Percentiles rank a stretch among this genome's conserved stretches.
Evolutionary conservation across 2,329 filamentous ascomycete genomes (phyloP).

Genomic region (Penicillium sp.): DNA sequence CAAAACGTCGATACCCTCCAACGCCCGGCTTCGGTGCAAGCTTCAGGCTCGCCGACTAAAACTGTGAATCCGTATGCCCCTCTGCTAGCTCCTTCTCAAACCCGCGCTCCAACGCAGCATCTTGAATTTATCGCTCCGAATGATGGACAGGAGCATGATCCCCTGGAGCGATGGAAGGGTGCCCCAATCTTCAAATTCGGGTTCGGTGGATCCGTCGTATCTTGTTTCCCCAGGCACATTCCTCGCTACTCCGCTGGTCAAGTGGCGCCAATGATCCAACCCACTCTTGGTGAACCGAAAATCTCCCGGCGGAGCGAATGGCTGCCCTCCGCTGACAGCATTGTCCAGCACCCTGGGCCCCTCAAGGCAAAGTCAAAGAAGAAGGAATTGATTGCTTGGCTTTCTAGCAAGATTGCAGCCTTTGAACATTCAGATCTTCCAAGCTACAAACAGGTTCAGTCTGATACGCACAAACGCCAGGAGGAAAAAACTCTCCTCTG

Average conservation of each 20-base stretch:
- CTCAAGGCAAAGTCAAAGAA: slow-evolving; percentile 90
- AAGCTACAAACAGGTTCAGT: slow-evolving; percentile 50
- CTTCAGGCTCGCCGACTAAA: slow-evolving; percentile 44
- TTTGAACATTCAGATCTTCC: slow-evolving; percentile 60
- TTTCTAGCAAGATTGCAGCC: slow-evolving; percentile 70
- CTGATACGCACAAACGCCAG: slow-evolving; percentile 61
- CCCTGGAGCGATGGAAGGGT: slow-evolving; percentile 86
- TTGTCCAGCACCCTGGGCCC: slow-evolving; percentile 85
- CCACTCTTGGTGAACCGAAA: slow-evolving; percentile 77
- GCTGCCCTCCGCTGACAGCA: slow-evolving; percentile 67
- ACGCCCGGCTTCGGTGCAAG: slow-evolving; percentile 57
- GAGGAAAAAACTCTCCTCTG: slow-evolving; percentile 81
- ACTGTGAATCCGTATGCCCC: slow-evolving; percentile 39
- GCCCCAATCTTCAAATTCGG: slow-evolving; percentile 85
- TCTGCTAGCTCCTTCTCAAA: slow-evolving; percentile 34
- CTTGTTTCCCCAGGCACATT: slow-evolving; percentile 83
- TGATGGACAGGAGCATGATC: slow-evolving; percentile 64
- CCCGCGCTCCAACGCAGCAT: slow-evolving; percentile 49
- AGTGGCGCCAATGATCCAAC: slow-evolving; percentile 72
- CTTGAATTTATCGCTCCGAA: slow-evolving; percentile 58
- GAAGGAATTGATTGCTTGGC: slow-evolving; percentile 84
- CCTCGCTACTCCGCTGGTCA: slow-evolving; percentile 80
- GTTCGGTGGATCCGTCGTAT: slow-evolving; percentile 77
- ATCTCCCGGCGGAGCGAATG: slow-evolving; percentile 73
- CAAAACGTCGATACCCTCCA: slow-evolving; percentile 49